Conservation (phyloP, 805 yeast species). For the Isabelozyma pseudorhagii region DNA sequence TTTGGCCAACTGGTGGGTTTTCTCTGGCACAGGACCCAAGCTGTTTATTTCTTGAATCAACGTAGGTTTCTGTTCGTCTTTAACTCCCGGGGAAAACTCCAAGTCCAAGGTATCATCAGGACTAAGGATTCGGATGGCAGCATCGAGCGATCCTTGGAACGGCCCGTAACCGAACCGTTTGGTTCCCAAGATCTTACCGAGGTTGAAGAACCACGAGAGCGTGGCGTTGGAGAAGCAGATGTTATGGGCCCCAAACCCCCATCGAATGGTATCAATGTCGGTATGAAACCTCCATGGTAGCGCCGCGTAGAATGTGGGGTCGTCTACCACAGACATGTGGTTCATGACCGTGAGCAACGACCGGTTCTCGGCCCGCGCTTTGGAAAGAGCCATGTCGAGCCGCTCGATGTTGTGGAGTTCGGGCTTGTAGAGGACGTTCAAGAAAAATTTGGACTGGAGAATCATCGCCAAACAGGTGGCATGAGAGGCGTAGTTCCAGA, state of each 20-base stretch:
- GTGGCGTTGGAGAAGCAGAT: conserved; percentile 68
- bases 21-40: background rate
- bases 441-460: conserved; percentile 57
- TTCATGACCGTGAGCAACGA: conserved; percentile 86
- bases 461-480: conserved; percentile 67
- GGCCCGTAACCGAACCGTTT: conserved; percentile 91
- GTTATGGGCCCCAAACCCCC: conserved; percentile 95
- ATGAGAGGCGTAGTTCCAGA: conserved; percentile 70
- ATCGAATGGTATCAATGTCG: conserved; percentile 67
- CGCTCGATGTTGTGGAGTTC: conserved; percentile 58
- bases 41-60: conserved; percentile 39
- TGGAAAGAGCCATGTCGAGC: conserved; percentile 60
- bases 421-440: conserved; percentile 64
- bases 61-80: conserved; percentile 25
- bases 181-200: conserved; percentile 87
- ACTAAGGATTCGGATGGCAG: conserved; percentile 73
- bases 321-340: conserved; percentile 90
- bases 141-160: conserved; percentile 86
- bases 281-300: conserved; percentile 68
- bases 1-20: conserved; percentile 14
- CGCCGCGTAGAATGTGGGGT: conserved; percentile 86
- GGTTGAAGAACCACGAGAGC: conserved; percentile 63
- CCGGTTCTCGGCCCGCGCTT: conserved; percentile 64
- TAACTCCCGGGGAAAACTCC: conserved; percentile 34
- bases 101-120: conserved; percentile 68